These are phyloP conservation scores for Hysterium pulicare DNA, from an alignment of 2,329 filamentous ascomycete species.

Conservation along the genomic window DNA sequence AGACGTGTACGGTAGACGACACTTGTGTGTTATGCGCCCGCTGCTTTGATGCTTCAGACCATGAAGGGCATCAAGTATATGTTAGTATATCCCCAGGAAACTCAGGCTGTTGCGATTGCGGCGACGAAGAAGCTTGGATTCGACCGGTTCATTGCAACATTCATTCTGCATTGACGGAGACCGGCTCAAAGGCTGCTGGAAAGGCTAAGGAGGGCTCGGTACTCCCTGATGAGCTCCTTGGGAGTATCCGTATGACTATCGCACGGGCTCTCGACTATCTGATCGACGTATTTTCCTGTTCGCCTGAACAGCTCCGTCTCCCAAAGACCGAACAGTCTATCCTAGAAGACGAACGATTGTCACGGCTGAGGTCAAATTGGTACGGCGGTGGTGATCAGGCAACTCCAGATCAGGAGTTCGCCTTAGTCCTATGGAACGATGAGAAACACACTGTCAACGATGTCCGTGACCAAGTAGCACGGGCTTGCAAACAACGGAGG, in stretches of 20 bases:
- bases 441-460: conserved; percentile 96
- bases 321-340: conserved; percentile 81
- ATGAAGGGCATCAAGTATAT: conserved; percentile 87
- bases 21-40: conserved; percentile 92
- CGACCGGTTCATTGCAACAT: conserved; percentile 88
- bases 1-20: conserved; percentile 90
- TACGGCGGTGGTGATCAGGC: conserved; percentile 60
- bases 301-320: conserved; percentile 87
- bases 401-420: conserved; percentile 70
- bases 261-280: conserved; percentile 86
- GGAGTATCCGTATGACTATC: conserved; percentile 81
- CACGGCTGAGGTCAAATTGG: conserved; percentile 72
- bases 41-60: conserved; percentile 94
- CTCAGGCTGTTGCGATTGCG: conserved; percentile 95
- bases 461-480: conserved; percentile 82
- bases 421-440: conserved; percentile 92
- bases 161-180: conserved; percentile 60
- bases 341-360: conserved; percentile 73
- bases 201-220: conserved; percentile 54
- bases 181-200: conserved; percentile 45
- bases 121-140: conserved; percentile 92
- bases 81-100: conserved; percentile 87
- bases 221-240: conserved; percentile 71
- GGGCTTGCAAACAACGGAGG: conserved; percentile 74
- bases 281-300: conserved; percentile 96